phyloP scores from a whole-genome alignment of 768 basidiomycete genomes.

The Boletellus emodensis region DNA sequence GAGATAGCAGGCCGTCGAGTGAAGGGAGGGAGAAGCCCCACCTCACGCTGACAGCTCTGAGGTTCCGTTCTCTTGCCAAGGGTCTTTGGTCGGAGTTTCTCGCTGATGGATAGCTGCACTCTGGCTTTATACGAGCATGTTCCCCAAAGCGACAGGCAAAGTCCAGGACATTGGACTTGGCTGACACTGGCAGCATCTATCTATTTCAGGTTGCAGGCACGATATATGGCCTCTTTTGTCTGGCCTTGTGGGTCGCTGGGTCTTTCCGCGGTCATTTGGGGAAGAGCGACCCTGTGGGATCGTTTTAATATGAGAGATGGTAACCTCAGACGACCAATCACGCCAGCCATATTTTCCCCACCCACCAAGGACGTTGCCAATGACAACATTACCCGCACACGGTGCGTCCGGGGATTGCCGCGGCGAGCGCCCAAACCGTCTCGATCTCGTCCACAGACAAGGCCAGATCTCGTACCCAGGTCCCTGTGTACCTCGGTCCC shows the following conservation, averaged over 20 bases:
- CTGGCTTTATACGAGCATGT: too few relatives aligned
- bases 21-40: too few relatives aligned
- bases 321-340: slow-evolving; percentile 2
- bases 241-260: neutral
- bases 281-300: neutral
- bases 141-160: too few relatives aligned
- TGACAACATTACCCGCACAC: slow-evolving; percentile 6
- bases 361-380: slow-evolving; percentile 6
- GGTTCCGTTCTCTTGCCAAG: too few relatives aligned
- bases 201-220: too few relatives aligned
- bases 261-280: neutral
- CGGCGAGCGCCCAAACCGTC: neutral
- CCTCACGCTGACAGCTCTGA: too few relatives aligned
- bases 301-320: neutral
- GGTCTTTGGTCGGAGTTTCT: too few relatives aligned
- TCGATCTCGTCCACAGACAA: slow-evolving; percentile 5
- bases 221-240: too few relatives aligned
- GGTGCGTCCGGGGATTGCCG: slow-evolving; percentile 14
- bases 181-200: too few relatives aligned
- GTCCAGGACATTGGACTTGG: too few relatives aligned
- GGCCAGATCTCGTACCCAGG: slow-evolving; percentile 1
- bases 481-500: neutral
- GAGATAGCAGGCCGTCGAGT: too few relatives aligned
- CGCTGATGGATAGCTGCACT: too few relatives aligned
- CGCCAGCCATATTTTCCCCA: neutral